Percentiles rank a stretch among this genome's conserved stretches.
Conservation (phyloP, 768 basidiomycete genomes). For the Amanita inopinata region DNA sequence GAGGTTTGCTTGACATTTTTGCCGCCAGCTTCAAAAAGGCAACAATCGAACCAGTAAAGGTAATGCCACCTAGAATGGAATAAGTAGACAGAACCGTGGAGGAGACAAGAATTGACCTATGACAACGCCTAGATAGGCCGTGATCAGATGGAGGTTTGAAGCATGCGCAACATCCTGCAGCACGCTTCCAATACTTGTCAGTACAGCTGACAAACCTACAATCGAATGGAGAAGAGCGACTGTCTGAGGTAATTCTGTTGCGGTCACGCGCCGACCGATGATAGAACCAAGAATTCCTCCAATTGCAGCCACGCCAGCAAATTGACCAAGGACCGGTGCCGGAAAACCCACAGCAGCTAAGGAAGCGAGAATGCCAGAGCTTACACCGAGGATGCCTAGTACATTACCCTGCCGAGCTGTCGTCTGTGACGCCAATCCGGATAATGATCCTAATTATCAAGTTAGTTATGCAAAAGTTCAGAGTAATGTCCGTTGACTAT, state of each 20-base stretch:
- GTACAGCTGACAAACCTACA: conserved; percentile 81
- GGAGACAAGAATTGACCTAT: conserved; percentile 44
- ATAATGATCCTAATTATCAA: conserved; percentile 50
- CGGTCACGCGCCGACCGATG: conserved; percentile 76
- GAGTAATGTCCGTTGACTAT: not conserved
- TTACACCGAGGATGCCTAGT: conserved; percentile 80
- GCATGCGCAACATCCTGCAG: conserved; percentile 61
- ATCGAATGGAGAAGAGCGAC: conserved; percentile 77
- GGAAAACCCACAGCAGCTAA: conserved; percentile 79
- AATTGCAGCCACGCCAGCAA: conserved; percentile 66
- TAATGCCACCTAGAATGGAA: conserved; percentile 51
- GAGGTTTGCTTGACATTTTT: conserved; percentile 65
- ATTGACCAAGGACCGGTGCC: conserved; percentile 64
- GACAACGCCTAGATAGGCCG: conserved; percentile 79
- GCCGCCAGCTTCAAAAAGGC: conserved; percentile 86
- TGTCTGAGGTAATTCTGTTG: conserved; percentile 81
- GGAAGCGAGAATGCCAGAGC: conserved; percentile 72
- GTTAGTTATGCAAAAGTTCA: conserved; percentile 4
- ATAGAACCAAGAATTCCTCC: conserved; percentile 62
- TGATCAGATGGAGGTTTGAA: conserved; percentile 66
- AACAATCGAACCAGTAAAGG: conserved; percentile 84
- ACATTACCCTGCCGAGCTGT: conserved; percentile 85
- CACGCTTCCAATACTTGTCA: conserved; percentile 80
- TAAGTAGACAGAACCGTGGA: conserved; percentile 4
- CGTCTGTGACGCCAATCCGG: conserved; percentile 67